Conservation (phyloP, 129 eudicot genomes). For the Flaveria bidentis region DNA sequence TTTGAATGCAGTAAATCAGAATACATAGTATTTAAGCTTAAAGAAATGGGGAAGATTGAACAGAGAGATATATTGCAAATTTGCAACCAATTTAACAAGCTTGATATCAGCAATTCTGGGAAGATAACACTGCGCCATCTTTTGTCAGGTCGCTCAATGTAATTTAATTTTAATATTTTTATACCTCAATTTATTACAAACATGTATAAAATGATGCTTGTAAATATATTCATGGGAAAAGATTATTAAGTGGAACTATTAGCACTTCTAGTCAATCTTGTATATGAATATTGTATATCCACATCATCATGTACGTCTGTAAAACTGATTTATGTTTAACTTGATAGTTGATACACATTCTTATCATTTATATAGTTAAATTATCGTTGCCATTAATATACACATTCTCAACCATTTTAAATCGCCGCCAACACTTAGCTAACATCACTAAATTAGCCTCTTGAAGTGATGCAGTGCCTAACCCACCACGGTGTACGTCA, state of each 20-base stretch:
- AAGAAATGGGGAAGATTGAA: conserved; percentile 71
- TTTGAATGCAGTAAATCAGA: conserved; percentile 69
- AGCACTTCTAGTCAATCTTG: background rate
- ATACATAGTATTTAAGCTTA: conserved; percentile 67
- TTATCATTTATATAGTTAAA: no score
- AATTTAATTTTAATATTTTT: background rate
- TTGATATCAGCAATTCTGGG: conserved; percentile 55
- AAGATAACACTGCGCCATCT: conserved; percentile 54
- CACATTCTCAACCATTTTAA: no score
- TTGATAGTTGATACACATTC: no score
- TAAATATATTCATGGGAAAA: background rate
- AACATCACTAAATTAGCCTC: no score
- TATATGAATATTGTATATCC: background rate
- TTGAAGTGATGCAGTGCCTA: no score
- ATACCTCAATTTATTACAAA: conserved; percentile 8
- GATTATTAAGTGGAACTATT: background rate
- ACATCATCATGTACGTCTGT: background rate
- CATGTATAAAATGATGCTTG: conserved; percentile 9
- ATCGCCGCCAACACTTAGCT: no score
- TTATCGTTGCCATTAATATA: no score
- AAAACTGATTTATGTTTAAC: no score
- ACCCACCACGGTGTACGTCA: no score
- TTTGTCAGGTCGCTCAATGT: conserved; percentile 37
- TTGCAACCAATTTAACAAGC: conserved; percentile 57
- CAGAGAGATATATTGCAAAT: conserved; percentile 69